Evolutionary conservation across 108 stramenopile species (phyloP).

Genomic region (Asterionellopsis glacialis): DNA sequence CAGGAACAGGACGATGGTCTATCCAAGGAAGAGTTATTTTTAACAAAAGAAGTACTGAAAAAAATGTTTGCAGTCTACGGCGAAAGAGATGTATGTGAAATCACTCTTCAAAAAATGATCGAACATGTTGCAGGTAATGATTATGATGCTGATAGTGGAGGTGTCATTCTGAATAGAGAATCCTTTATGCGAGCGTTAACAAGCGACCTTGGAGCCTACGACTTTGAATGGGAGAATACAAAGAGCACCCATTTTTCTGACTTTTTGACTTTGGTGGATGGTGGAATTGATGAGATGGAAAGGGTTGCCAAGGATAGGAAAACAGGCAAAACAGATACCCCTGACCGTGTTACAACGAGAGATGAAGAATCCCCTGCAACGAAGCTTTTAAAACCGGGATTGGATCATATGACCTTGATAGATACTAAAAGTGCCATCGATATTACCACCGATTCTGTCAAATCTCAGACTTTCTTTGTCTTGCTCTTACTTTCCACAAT

Average conservation of each 20-base stretch:
- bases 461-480: constrained; percentile 27
- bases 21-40: neutral
- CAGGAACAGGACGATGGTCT: neutral
- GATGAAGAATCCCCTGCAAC: no score
- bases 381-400: no score
- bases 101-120: neutral
- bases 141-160: neutral
- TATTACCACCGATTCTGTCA: constrained; percentile 32
- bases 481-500: constrained; percentile 25
- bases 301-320: constrained; percentile 31
- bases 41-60: neutral
- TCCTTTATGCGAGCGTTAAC: constrained; percentile 33
- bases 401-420: no score
- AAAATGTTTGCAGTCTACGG: neutral
- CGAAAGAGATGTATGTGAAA: neutral
- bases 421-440: constrained; percentile 7
- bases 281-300: constrained; percentile 37
- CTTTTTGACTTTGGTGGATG: constrained; percentile 21
- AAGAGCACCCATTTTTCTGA: constrained; percentile 19
- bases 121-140: neutral
- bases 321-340: constrained; percentile 16
- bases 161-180: constrained; percentile 18
- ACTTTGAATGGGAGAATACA: constrained; percentile 32
- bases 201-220: constrained; percentile 25
- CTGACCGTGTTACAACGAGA: no score